Percentiles rank a stretch among this genome's conserved stretches.
Conservation (phyloP, 129 eudicot species). For the Ambrosia artemisiifolia region DNA sequence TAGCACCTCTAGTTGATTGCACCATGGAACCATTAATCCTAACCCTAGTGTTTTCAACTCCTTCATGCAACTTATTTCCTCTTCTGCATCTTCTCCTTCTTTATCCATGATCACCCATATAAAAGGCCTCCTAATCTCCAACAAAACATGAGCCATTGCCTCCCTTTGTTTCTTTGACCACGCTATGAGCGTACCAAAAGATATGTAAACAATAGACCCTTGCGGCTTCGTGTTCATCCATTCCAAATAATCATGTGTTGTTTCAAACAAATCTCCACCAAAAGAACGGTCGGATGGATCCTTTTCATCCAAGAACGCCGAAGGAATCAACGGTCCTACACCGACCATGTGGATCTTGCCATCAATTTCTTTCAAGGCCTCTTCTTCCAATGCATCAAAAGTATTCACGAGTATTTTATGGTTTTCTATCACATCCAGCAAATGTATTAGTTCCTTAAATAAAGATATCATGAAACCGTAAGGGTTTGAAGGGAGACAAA, state of each 20-base stretch:
- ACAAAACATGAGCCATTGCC: conserved; percentile 44
- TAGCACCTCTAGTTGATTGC: conserved; percentile 48
- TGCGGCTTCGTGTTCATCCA: conserved; percentile 52
- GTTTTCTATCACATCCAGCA: neutral
- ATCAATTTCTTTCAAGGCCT: conserved; percentile 18
- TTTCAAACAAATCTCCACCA: conserved; percentile 43
- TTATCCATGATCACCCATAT: conserved; percentile 54
- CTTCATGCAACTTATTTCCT: neutral
- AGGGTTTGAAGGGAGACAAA: conserved; percentile 19
- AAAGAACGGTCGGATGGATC: conserved; percentile 36
- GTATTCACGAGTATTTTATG: conserved; percentile 30
- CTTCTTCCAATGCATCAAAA: conserved; percentile 21
- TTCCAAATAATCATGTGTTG: neutral
- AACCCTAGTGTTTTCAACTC: conserved; percentile 1
- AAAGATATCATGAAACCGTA: neutral
- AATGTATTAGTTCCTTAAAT: conserved; percentile 10
- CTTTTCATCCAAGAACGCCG: conserved; percentile 38
- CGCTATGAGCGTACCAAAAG: conserved; percentile 57
- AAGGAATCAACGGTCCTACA: conserved; percentile 65
- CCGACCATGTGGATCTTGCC: conserved; percentile 12
- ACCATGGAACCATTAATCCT: conserved; percentile 50
- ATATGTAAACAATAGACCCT: conserved; percentile 44
- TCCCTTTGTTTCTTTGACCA: conserved; percentile 40
- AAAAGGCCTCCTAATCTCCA: conserved; percentile 26
- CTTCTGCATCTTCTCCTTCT: conserved; percentile 30